phyloP scores from a whole-genome alignment of 2,329 filamentous ascomycete species.

The Ophiocordyceps australis region DNA sequence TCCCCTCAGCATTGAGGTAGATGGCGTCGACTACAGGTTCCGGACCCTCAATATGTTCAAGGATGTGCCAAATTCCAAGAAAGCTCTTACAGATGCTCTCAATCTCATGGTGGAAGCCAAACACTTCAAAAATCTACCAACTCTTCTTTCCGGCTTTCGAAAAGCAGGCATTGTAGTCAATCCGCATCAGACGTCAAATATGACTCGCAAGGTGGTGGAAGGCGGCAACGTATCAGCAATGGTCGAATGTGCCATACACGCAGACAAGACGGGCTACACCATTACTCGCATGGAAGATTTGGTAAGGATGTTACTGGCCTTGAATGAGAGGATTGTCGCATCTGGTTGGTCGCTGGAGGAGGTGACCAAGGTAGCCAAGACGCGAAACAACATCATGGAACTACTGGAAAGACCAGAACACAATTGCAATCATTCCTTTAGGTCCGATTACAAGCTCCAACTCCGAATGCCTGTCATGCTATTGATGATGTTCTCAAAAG shows the following conservation, averaged over 20 bases:
- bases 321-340: conserved; percentile 19
- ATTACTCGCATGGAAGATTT: conserved; percentile 22
- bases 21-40: conserved; percentile 35
- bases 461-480: too few species aligned
- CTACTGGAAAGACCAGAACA: conserved; percentile 26
- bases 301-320: conserved; percentile 8
- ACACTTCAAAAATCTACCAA: conserved; percentile 34
- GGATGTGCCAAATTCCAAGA: conserved; percentile 23
- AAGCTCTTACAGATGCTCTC: conserved; percentile 18
- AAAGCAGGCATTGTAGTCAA: conserved; percentile 21
- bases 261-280: conserved; percentile 23
- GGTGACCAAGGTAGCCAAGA: conserved; percentile 23
- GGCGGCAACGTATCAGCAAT: conserved; percentile 23
- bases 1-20: conserved; percentile 39
- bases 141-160: conserved; percentile 30
- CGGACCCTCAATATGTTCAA: conserved; percentile 21
- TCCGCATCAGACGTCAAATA: conserved; percentile 14
- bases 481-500: conserved; percentile 11
- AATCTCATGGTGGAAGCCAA: conserved; percentile 23
- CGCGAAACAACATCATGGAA: conserved; percentile 28
- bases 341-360: conserved; percentile 13
- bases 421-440: too few species aligned
- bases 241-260: conserved; percentile 29
- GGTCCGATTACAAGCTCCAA: too few species aligned
- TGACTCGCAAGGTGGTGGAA: conserved; percentile 20